Base-by-base conservation (phyloP, 345 rosid species). In the Reutealis trisperma region DNA sequence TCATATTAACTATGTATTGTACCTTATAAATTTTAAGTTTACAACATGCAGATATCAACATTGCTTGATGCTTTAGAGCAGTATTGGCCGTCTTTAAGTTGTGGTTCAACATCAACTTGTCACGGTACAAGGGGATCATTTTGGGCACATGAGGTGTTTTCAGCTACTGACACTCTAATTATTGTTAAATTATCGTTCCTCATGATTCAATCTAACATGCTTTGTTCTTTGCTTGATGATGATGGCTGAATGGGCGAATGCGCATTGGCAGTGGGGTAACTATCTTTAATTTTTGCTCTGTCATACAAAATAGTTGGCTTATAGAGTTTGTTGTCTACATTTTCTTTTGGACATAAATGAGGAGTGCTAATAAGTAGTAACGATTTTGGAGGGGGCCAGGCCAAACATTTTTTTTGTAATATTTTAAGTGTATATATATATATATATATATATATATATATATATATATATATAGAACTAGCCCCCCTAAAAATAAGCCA, bases 261-360 rank as follows among this genome's bases (percentile, higher is more conserved):
- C 74, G 8, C 65, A 61, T 70, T 85, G 78, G 63, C 87, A 95
- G 99, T 95, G 99, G 99, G 99, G 99, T 93, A 91, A 88, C 44
- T 30, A 12, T 87, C 82, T 82, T 80, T 77, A 73, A 51, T 81
- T 78, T 67, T 72, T 66, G 14, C 73, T 67, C 30, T 74, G 5
- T 45, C 75, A 59, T 70, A 78, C 85, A 42, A 55, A 51, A 75
- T 67, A 58, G 45, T 70, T 77, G 52, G 30, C 22, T 32, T 64
- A n/a, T 63, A 30, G 0, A 18, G 65, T 76, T 74, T 62, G 19
- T 41, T 25, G 44, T 79, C 67, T 83, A 57, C 27, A 9, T 25
- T 67, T 55, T 49, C 24, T 67, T 47, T 52, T 71, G 63, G 73
- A 4, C 51, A 13, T 72, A 25, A 64, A 55, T 4, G 25, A n/a